Evolutionary conservation across 2,329 filamentous ascomycete species (phyloP).

Genomic region (Cercospora berteroae): DNA sequence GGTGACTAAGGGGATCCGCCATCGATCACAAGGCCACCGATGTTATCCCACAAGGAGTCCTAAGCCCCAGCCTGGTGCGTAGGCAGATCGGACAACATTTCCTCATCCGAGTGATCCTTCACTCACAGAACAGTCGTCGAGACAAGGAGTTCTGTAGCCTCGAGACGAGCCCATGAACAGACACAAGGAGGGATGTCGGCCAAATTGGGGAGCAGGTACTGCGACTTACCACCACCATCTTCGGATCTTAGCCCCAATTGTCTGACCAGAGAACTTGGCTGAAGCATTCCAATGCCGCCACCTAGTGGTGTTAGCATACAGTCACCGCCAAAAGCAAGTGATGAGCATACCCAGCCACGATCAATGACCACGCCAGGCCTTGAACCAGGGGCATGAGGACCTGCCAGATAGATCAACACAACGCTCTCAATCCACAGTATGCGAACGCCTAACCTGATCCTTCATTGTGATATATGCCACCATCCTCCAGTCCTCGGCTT

Average conservation of each 20-base stretch:
- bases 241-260: conserved; percentile 71
- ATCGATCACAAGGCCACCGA: neutral
- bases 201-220: neutral
- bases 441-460: conserved; percentile 66
- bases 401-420: conserved; percentile 44
- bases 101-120: neutral
- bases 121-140: neutral
- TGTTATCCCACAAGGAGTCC: neutral
- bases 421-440: neutral
- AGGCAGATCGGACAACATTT: neutral
- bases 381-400: conserved; percentile 83
- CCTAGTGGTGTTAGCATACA: conserved; percentile 37
- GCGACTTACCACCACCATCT: conserved; percentile 66
- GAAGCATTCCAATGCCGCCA: conserved; percentile 89
- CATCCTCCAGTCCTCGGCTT: conserved; percentile 74
- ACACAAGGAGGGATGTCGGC: neutral
- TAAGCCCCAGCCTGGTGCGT: neutral
- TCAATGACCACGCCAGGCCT: conserved; percentile 83
- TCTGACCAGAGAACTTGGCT: conserved; percentile 72
- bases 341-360: conserved; percentile 56
- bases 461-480: conserved; percentile 80
- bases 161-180: neutral
- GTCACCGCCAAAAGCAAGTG: neutral
- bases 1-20: neutral
- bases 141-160: neutral